Percentiles rank a stretch among this genome's conserved stretches.
Conservation (phyloP, 345 rosid species). For the Arabidopsis arenosa region DNA sequence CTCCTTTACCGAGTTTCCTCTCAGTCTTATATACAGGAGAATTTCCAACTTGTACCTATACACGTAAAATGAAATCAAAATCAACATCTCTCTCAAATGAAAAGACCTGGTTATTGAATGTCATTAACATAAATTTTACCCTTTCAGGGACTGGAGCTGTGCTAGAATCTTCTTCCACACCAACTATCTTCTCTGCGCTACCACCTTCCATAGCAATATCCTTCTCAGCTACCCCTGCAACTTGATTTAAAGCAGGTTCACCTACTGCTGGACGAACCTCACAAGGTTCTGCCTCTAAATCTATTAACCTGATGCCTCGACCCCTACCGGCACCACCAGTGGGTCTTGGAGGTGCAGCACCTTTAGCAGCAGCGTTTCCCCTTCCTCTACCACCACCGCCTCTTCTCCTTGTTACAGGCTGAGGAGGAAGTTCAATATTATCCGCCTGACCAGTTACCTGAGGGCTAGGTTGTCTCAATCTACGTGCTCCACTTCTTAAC, state of each 20-base stretch:
- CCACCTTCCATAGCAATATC: slow-evolving; percentile 92
- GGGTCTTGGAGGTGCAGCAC: slow-evolving; percentile 65
- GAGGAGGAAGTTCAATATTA: slow-evolving; percentile 70
- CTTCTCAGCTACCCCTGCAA: slow-evolving; percentile 78
- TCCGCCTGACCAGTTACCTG: slow-evolving; percentile 75
- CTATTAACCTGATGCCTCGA: slow-evolving; percentile 80
- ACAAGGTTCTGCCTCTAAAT: slow-evolving; percentile 93
- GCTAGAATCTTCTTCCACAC: slow-evolving; percentile 82
- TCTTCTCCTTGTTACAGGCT: slow-evolving; percentile 86
- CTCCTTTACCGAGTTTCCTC: slow-evolving; percentile 83
- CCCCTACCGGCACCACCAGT: slow-evolving; percentile 78
- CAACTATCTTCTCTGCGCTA: slow-evolving; percentile 73
- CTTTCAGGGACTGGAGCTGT: slow-evolving; percentile 90
- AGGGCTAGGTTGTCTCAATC: slow-evolving; percentile 80
- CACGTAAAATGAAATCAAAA: slow-evolving; percentile 5
- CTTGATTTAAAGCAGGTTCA: slow-evolving; percentile 72
- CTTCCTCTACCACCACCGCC: slow-evolving; percentile 96
- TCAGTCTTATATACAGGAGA: slow-evolving; percentile 72
- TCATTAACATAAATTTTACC: slow-evolving; percentile 51
- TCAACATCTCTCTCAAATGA: background rate
- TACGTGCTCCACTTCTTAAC: slow-evolving; percentile 97
- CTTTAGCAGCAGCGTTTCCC: slow-evolving; percentile 79
- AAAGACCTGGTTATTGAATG: background rate
- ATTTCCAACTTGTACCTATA: slow-evolving; percentile 73
- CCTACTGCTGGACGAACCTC: slow-evolving; percentile 64